These are phyloP conservation scores for Fusarium transvaalense DNA, from an alignment of 2,329 filamentous ascomycete genomes.

Conservation along the genomic window DNA sequence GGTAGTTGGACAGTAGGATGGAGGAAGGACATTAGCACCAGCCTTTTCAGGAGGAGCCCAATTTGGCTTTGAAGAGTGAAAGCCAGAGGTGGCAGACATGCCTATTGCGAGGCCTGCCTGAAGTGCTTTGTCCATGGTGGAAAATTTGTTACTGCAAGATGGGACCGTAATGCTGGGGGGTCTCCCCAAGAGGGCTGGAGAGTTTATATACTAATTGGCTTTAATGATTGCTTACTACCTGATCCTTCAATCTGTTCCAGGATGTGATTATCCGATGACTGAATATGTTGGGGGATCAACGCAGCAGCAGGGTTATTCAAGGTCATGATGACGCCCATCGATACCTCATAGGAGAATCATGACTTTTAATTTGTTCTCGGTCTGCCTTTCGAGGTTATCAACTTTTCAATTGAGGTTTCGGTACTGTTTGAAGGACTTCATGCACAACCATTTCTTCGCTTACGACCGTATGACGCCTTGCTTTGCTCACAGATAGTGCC, in stretches of 20 bases:
- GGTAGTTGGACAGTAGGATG: neutral
- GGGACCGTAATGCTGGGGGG: no score
- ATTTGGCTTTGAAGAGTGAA: slow-evolving; percentile 6
- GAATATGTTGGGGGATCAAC: neutral
- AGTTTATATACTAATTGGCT: no score
- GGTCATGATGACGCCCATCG: neutral
- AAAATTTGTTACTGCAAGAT: no score
- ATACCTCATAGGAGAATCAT: neutral
- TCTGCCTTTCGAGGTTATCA: no score
- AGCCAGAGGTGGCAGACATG: neutral
- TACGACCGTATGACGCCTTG: neutral
- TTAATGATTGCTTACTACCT: no score
- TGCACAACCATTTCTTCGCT: neutral
- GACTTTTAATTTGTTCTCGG: no score
- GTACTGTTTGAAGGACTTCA: neutral
- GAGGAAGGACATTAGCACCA: neutral
- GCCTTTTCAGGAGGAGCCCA: slow-evolving; percentile 14
- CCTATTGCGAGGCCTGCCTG: neutral
- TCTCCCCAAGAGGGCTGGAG: no score
- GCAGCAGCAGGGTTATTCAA: neutral
- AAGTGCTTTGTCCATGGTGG: neutral
- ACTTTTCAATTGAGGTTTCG: neutral
- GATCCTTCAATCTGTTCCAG: no score
- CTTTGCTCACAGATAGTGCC: neutral
- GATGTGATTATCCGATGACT: neutral